Base-by-base conservation (phyloP, 768 basidiomycete genomes). In the Coprinopsis sp. region DNA sequence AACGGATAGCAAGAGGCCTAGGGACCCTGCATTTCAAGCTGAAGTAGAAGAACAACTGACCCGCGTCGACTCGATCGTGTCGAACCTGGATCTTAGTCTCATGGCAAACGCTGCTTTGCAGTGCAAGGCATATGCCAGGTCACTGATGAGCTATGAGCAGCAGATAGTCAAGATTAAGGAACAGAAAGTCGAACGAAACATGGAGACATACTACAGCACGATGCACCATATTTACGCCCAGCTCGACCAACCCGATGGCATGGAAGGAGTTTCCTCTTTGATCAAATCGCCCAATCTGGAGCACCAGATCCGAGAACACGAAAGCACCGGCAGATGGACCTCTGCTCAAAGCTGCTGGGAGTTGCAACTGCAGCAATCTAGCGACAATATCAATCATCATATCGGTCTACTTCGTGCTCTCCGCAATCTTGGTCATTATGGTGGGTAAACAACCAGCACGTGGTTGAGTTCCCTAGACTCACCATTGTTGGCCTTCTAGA, bases 311-410 rank as follows among this genome's bases (percentile, higher is more conserved):
- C 84, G 96, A 33, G 89, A 98, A 58, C 96, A 99, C 57, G 96
- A 99, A 64, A 94, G 87, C 54, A 95, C 89, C 2, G 96, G 96
- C 0, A 77, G 84, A 33, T 99, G 96, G 96, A 98, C 96, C 2
- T 87, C 93, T 7, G 95, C 96, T 6, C 96, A 98, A 64, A 98
- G 95, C 58, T 99, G 96, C 58, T 99, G 96, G 96, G 96, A 99
- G 64, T 84, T 98, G 11, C 78, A 85, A 38, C 73, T 99, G 13
- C 95, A 97, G 59, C 83, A 90, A 48, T 81, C 82, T 18, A 94
- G 95, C 0, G 83, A 95, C 56, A 92, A 95, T 54, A 73, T 95
- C 4, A 79, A 87, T 19, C 87, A 84, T 51, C 95, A 99, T 62
- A 65, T 94, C 13, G 96, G 96, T 12, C 74, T 99, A 8, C 64